phyloP scores from a whole-genome alignment of 2,329 filamentous ascomycete genomes.

The Exophiala phaeomuriformis region DNA sequence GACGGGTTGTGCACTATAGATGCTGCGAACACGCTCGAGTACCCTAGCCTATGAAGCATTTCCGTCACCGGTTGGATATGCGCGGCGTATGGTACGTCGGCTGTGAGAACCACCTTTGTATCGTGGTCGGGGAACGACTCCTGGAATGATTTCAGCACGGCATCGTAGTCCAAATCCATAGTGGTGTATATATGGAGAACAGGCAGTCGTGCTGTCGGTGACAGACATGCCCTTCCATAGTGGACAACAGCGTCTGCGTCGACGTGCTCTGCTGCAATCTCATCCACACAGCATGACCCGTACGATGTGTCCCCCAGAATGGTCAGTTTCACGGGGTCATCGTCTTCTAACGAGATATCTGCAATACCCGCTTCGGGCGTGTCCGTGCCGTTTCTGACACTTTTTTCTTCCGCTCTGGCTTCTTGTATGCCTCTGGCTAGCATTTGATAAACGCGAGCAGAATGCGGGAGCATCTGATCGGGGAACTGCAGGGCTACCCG shows the following conservation, averaged over 20 bases:
- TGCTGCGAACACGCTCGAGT: constrained; percentile 61
- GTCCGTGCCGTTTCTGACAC: neutral
- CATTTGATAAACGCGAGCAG: constrained; percentile 66
- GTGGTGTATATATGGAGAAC: constrained; percentile 87
- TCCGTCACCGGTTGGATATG: constrained; percentile 58
- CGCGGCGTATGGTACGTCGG: constrained; percentile 77
- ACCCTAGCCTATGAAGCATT: constrained; percentile 56
- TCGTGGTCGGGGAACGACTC: constrained; percentile 58
- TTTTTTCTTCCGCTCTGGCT: neutral
- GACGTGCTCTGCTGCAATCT: constrained; percentile 90
- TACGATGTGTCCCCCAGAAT: constrained; percentile 95
- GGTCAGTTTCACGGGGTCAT: constrained; percentile 51
- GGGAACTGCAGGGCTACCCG: constrained; percentile 91
- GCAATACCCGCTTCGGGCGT: constrained; percentile 5
- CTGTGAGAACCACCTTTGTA: constrained; percentile 68
- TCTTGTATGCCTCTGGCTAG: constrained; percentile 49
- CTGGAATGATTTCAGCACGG: constrained; percentile 56
- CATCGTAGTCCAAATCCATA: constrained; percentile 57
- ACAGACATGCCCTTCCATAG: constrained; percentile 87
- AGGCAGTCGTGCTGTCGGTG: constrained; percentile 76
- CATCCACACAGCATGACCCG: constrained; percentile 93
- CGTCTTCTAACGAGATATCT: constrained; percentile 6
- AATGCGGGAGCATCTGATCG: constrained; percentile 83
- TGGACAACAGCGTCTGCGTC: constrained; percentile 87
- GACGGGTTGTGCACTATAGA: constrained; percentile 69